Conservation (phyloP, 495 filamentous ascomycete genomes). For the Aspergillus affinis region DNA sequence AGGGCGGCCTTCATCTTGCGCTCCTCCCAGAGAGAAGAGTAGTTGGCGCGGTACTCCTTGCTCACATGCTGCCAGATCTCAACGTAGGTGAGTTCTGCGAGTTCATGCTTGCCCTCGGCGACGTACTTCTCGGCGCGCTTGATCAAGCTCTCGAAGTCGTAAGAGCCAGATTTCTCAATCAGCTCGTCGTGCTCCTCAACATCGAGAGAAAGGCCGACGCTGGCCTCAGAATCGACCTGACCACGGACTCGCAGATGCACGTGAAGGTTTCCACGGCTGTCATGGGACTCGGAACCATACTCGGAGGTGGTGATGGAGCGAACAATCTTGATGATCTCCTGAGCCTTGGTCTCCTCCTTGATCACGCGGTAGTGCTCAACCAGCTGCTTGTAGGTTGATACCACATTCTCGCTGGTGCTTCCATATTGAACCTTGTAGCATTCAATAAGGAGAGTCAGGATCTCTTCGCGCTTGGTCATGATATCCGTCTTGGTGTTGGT, state of each 20-base stretch:
- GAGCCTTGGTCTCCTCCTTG: slow-evolving; percentile 22
- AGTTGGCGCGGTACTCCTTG: slow-evolving; percentile 29
- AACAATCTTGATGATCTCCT: slow-evolving; percentile 13
- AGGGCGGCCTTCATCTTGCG: slow-evolving; percentile 33
- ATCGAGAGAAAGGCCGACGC: slow-evolving; percentile 19
- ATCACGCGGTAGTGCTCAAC: slow-evolving; percentile 34
- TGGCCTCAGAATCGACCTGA: slow-evolving; percentile 9
- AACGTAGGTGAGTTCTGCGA: slow-evolving; percentile 37
- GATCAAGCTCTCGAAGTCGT: slow-evolving; percentile 18
- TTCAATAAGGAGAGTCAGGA: slow-evolving; percentile 32
- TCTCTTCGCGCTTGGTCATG: slow-evolving; percentile 37
- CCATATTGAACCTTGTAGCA: slow-evolving; percentile 39
- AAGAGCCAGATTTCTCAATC: slow-evolving; percentile 8
- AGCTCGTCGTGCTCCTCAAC: slow-evolving; percentile 21
- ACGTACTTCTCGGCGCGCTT: slow-evolving; percentile 22
- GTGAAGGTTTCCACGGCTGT: slow-evolving; percentile 6
- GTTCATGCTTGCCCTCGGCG: slow-evolving; percentile 22
- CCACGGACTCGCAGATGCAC: slow-evolving; percentile 14
- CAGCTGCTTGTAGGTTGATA: slow-evolving; percentile 29
- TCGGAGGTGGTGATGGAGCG: slow-evolving; percentile 15
- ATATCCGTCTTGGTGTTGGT: slow-evolving; percentile 37
- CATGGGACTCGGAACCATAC: slow-evolving; percentile 6
- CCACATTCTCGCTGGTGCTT: slow-evolving; percentile 34
- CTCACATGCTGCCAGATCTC: slow-evolving; percentile 40
- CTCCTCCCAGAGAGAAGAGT: slow-evolving; percentile 33